Evolutionary conservation across 352 stramenopile species (phyloP).

Genomic region (Aphanomyces cochlioides): DNA sequence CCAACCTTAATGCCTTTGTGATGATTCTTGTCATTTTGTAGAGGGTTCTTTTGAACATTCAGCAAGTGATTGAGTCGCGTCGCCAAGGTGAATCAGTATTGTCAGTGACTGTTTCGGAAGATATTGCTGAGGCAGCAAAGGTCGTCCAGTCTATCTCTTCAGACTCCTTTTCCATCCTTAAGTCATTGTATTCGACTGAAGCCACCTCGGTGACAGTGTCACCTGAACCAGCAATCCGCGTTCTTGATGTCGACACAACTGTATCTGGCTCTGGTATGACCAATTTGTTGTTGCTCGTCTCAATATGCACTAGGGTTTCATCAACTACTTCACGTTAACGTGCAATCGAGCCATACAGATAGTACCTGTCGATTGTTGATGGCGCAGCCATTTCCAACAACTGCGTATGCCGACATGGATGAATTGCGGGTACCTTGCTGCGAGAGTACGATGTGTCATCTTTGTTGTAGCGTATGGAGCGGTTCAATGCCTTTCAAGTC

Average conservation of each 20-base stretch:
- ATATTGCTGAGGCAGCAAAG: too few species aligned
- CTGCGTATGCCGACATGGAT: slow-evolving; percentile 41
- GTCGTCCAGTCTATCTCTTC: too few species aligned
- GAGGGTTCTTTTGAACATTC: slow-evolving; percentile 1
- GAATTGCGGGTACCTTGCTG: slow-evolving; percentile 37
- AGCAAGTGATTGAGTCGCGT: slow-evolving; percentile 3
- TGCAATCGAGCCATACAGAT: background rate
- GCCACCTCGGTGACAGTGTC: too few species aligned
- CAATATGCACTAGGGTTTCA: slow-evolving; percentile 14
- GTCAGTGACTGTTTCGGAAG: too few species aligned
- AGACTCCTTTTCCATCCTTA: too few species aligned
- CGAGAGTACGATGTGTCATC: background rate
- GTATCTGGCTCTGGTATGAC: too few species aligned
- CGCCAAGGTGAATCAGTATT: background rate
- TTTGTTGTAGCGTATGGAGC: slow-evolving; percentile 34
- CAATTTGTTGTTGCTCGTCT: too few species aligned
- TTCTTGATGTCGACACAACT: too few species aligned
- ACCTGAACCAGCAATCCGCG: too few species aligned
- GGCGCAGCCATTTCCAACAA: slow-evolving; percentile 33
- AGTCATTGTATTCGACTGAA: too few species aligned
- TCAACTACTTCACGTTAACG: slow-evolving; percentile 2
- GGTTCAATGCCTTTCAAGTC: slow-evolving; percentile 33
- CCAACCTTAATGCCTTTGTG: too few species aligned
- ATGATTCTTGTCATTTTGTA: background rate
- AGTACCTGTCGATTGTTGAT: slow-evolving; percentile 23